These are phyloP conservation scores for Malassezia psittaci DNA, from an alignment of 1,284 basidiomycete species.

Conservation along the genomic window DNA sequence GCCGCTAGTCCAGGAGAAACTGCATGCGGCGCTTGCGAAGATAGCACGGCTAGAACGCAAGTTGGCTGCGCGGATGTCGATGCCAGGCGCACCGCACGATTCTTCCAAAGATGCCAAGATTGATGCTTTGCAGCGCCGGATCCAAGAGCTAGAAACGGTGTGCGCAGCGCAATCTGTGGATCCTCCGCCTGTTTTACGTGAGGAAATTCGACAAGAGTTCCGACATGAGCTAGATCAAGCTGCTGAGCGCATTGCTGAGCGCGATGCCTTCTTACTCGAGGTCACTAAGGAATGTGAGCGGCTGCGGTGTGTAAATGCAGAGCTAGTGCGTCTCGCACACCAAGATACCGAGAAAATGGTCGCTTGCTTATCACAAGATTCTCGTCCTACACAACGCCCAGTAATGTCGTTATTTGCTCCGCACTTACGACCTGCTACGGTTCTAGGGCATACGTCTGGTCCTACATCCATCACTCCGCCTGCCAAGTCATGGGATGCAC, in stretches of 20 bases:
- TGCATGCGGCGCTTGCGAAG: constrained; percentile 27
- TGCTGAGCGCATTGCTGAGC: constrained; percentile 15
- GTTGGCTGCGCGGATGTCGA: constrained; percentile 24
- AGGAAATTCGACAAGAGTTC: constrained; percentile 38
- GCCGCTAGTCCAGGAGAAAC: constrained; percentile 33
- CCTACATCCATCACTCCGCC: neutral
- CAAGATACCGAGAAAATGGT: constrained; percentile 28
- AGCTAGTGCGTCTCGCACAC: constrained; percentile 29
- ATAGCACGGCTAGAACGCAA: constrained; percentile 22
- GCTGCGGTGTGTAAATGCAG: constrained; percentile 20
- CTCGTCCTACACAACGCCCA: neutral
- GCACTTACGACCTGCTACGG: constrained; percentile 14
- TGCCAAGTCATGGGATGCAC: neutral
- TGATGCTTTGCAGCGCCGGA: constrained; percentile 21
- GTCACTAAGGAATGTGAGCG: constrained; percentile 23
- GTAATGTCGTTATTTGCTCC: constrained; percentile 16
- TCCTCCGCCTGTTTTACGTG: constrained; percentile 30
- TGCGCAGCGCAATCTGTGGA: constrained; percentile 32
- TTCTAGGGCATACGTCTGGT: neutral
- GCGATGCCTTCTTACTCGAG: constrained; percentile 27
- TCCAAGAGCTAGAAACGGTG: constrained; percentile 35
- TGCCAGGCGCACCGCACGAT: constrained; percentile 8
- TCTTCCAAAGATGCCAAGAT: constrained; percentile 23
- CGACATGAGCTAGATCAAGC: constrained; percentile 8
- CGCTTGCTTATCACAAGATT: neutral